Conservation (phyloP, 305 asterid species). For the Andrographis paniculata region DNA sequence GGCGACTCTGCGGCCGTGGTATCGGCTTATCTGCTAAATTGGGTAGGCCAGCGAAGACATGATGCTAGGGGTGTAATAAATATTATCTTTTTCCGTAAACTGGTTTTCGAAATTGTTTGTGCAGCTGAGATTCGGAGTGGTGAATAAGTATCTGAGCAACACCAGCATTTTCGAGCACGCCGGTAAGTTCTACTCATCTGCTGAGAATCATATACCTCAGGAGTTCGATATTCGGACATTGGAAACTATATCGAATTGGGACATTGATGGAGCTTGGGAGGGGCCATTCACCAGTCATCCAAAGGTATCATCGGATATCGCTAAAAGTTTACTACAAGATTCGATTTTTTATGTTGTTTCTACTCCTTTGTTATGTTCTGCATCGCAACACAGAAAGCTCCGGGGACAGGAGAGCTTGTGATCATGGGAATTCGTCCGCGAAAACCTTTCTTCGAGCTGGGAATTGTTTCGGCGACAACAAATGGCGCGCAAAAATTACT, state of each 20-base stretch:
- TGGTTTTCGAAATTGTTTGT: background rate
- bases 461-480: conserved; percentile 49
- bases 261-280: conserved; percentile 40
- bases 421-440: conserved; percentile 40
- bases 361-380: background rate
- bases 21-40: conserved; percentile 24
- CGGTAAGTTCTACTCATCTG: conserved; percentile 45
- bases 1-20: conserved; percentile 33
- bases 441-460: conserved; percentile 52
- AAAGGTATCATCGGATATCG: conserved; percentile 30
- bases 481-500: conserved; percentile 42
- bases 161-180: conserved; percentile 60
- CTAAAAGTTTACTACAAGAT: background rate
- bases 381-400: conserved; percentile 38
- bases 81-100: background rate
- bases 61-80: background rate
- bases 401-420: conserved; percentile 56
- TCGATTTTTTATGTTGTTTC: background rate
- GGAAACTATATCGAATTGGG: conserved; percentile 46
- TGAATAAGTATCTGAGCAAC: conserved; percentile 49
- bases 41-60: conserved; percentile 14
- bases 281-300: conserved; percentile 79
- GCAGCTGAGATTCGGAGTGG: conserved; percentile 54
- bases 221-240: conserved; percentile 42
- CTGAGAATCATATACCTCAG: conserved; percentile 59